Evolutionary conservation across 2,329 filamentous ascomycete genomes (phyloP).

Genomic region (Trichoderma sp.): DNA sequence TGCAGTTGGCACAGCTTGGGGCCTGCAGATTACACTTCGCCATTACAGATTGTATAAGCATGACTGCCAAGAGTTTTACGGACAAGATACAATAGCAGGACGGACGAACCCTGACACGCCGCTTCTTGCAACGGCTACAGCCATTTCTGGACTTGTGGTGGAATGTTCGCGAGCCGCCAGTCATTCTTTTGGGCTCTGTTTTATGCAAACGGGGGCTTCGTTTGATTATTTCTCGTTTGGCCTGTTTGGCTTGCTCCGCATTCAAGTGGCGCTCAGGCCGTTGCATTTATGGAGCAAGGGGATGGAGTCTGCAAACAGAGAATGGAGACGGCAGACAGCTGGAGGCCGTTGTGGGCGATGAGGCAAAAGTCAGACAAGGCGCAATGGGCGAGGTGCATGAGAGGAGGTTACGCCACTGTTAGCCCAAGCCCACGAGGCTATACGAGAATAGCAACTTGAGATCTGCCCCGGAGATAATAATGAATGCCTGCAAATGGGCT

Average conservation of each 20-base stretch:
- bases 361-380: not conserved
- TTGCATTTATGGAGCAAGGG: slow-evolving; percentile 11
- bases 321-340: not conserved
- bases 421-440: not conserved
- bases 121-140: slow-evolving; percentile 16
- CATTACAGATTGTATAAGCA: not conserved
- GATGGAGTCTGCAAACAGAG: not conserved
- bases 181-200: not conserved
- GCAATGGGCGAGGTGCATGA: not conserved
- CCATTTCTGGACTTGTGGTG: slow-evolving; percentile 11
- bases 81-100: not conserved
- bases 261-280: not conserved
- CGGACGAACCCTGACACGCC: slow-evolving; percentile 9
- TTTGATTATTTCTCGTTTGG: not conserved
- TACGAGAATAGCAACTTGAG: not conserved
- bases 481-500: not conserved
- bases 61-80: not conserved
- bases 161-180: slow-evolving; percentile 5
- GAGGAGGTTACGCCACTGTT: not conserved
- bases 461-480: not conserved
- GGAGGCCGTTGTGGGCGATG: slow-evolving; percentile 6
- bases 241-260: not conserved
- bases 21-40: slow-evolving; percentile 9
- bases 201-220: not conserved
- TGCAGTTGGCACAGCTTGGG: slow-evolving; percentile 12